Percentiles rank a stretch among this genome's conserved stretches.
Evolutionary conservation across 2,329 filamentous ascomycete genomes (phyloP).

Genomic region (Hypoxylon sp.): DNA sequence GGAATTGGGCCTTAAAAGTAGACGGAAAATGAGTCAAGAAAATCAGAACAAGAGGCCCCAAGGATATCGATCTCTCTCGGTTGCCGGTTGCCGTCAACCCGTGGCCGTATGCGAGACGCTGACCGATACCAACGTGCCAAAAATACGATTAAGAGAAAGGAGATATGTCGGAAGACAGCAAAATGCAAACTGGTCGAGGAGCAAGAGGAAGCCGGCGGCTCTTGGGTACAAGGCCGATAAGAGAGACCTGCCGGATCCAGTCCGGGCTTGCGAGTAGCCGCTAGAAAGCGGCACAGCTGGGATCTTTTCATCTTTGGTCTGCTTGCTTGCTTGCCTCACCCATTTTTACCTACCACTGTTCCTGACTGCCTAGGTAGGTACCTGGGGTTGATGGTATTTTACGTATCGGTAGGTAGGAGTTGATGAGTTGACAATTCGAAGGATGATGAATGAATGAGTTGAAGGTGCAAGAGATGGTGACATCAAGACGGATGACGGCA

Average conservation of each 20-base stretch:
- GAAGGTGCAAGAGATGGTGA: not conserved
- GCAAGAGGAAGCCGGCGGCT: not conserved
- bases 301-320: not conserved
- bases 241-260: not conserved
- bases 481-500: not conserved
- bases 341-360: not conserved
- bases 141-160: not conserved
- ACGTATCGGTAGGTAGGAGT: not conserved
- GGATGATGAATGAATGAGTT: not conserved
- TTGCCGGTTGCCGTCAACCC: slow-evolving; percentile 36
- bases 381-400: not conserved
- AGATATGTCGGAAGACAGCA: slow-evolving; percentile 13
- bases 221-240: slow-evolving; percentile 3
- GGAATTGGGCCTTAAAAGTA: slow-evolving; percentile 11
- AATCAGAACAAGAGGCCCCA: slow-evolving; percentile 10
- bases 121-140: slow-evolving; percentile 18
- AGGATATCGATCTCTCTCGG: slow-evolving; percentile 22
- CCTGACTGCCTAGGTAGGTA: not conserved
- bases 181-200: slow-evolving; percentile 10
- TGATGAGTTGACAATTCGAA: not conserved
- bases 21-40: slow-evolving; percentile 10
- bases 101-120: slow-evolving; percentile 22
- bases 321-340: not conserved
- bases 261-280: not conserved
- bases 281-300: not conserved